A percentile compares a stretch with the other conserved stretches of the same genome.
Conservation (phyloP, 2,329 filamentous ascomycete genomes). For the Verticillium isaacii region DNA sequence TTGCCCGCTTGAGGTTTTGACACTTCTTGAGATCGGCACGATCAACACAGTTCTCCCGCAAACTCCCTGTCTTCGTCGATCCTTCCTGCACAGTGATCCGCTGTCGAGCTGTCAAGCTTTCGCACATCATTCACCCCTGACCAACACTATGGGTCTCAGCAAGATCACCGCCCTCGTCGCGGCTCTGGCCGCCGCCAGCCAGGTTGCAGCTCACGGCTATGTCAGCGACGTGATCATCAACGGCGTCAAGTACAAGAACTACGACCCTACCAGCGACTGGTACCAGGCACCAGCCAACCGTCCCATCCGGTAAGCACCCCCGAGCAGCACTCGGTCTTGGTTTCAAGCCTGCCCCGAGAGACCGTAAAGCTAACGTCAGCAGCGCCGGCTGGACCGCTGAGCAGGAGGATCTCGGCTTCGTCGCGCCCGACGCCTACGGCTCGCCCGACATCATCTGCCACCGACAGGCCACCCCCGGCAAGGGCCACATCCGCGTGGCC, state of each 20-base stretch:
- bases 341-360: not conserved
- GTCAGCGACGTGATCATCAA: constrained; percentile 37
- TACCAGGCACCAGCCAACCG: constrained; percentile 6
- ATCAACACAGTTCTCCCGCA: not conserved
- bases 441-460: constrained; percentile 45
- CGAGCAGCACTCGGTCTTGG: too few relatives aligned
- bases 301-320: constrained; percentile 1
- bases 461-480: constrained; percentile 31
- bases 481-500: constrained; percentile 32
- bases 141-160: constrained; percentile 14
- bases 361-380: constrained; percentile 4
- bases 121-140: not conserved
- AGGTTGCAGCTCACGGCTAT: constrained; percentile 33
- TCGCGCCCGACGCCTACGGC: constrained; percentile 38
- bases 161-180: constrained; percentile 15
- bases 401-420: constrained; percentile 39
- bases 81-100: not conserved
- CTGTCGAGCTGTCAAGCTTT: not conserved
- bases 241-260: constrained; percentile 35
- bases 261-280: constrained; percentile 23
- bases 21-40: not conserved
- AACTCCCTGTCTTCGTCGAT: not conserved
- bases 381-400: constrained; percentile 34
- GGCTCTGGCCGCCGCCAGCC: constrained; percentile 17
- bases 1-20: not conserved